phyloP scores from a whole-genome alignment of 495 filamentous ascomycete genomes.

The Penicillium paxilli region DNA sequence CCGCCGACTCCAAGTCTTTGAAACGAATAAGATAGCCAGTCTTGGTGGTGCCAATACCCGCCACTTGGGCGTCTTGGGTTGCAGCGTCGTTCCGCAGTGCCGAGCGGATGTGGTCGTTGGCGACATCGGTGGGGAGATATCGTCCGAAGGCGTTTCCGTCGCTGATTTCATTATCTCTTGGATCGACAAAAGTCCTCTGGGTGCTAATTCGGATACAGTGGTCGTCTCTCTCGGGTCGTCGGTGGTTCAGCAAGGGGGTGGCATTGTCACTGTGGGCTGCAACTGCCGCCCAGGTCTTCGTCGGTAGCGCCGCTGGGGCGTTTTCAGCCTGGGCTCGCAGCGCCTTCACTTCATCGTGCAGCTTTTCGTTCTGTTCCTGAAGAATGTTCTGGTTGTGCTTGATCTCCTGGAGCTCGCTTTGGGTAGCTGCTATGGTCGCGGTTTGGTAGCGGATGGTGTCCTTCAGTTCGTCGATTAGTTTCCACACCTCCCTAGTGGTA shows the following conservation, averaged over 20 bases:
- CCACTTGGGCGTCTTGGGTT: conserved; percentile 18
- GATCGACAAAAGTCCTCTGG: conserved; percentile 18
- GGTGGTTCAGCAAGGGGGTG: neutral
- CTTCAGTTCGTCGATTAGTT: neutral
- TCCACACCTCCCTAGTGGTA: neutral
- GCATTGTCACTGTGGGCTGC: neutral
- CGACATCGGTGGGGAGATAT: conserved; percentile 19
- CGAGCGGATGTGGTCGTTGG: conserved; percentile 16
- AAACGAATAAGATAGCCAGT: conserved; percentile 25
- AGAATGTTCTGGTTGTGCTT: neutral
- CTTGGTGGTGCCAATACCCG: conserved; percentile 18
- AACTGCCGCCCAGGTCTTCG: conserved; percentile 10
- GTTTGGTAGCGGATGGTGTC: neutral
- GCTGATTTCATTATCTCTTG: conserved; percentile 15
- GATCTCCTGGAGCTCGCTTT: neutral
- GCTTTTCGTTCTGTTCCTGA: conserved; percentile 10
- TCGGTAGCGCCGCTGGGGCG: neutral
- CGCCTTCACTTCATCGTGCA: conserved; percentile 15
- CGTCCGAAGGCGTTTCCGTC: conserved; percentile 17
- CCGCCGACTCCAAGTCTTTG: conserved; percentile 17
- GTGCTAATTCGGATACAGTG: conserved; percentile 19
- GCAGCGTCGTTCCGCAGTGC: conserved; percentile 10
- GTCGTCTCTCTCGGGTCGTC: conserved; percentile 3
- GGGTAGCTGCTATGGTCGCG: neutral
- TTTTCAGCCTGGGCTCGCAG: conserved; percentile 9